A percentile compares a stretch with the other conserved stretches of the same genome.
Evolutionary conservation across 2,329 filamentous ascomycete genomes (phyloP).

Genomic region (Colletotrichum siamense): DNA sequence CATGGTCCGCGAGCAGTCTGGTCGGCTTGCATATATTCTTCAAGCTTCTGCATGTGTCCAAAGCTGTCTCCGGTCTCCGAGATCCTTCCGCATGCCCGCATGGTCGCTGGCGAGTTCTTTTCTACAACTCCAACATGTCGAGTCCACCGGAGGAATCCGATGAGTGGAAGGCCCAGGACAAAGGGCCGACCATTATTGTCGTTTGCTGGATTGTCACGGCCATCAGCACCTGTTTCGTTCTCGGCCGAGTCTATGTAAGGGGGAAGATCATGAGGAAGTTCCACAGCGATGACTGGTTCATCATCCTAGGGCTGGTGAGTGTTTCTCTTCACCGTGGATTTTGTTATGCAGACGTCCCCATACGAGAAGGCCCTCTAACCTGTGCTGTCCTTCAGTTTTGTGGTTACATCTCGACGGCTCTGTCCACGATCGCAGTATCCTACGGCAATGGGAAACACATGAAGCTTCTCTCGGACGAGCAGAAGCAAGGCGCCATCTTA

Average conservation of each 20-base stretch:
- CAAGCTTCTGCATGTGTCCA: neutral
- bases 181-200: conserved; percentile 36
- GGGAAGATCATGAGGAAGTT: conserved; percentile 32
- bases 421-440: conserved; percentile 38
- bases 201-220: conserved; percentile 34
- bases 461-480: conserved; percentile 28
- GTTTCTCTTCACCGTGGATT: accelerated
- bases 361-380: neutral
- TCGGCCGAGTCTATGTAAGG: conserved; percentile 34
- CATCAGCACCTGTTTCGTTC: conserved; percentile 32
- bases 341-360: neutral
- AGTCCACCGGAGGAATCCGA: neutral
- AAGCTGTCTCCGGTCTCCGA: neutral
- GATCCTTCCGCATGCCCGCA: too few species aligned
- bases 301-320: conserved; percentile 35
- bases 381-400: neutral
- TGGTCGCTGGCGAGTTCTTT: neutral
- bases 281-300: conserved; percentile 42
- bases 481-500: conserved; percentile 34
- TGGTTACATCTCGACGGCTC: conserved; percentile 29
- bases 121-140: neutral
- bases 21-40: neutral
- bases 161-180: conserved; percentile 18
- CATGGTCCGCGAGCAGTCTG: neutral
- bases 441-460: conserved; percentile 46